Evolutionary conservation across 768 basidiomycete genomes (phyloP).

Genomic region (Mycena galopus): DNA sequence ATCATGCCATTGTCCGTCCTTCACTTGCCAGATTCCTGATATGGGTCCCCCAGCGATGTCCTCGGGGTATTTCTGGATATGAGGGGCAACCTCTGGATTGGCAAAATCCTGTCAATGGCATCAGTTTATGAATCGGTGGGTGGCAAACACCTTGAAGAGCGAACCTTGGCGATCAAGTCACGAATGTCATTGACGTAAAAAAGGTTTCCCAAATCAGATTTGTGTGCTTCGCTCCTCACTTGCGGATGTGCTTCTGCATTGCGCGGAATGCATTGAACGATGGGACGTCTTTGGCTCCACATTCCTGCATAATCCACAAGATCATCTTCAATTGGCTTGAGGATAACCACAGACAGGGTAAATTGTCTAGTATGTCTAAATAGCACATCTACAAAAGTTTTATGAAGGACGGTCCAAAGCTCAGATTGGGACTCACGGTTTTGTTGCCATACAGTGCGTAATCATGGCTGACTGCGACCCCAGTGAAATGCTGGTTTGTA

Average conservation of each 20-base stretch:
- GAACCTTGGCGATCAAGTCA: slow-evolving; percentile 22
- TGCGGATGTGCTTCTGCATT: slow-evolving; percentile 38
- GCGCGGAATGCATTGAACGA: slow-evolving; percentile 40
- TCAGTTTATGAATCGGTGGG: slow-evolving; percentile 11
- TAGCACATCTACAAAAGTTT: slow-evolving; percentile 21
- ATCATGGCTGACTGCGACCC: slow-evolving; percentile 2
- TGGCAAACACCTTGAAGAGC: background rate
- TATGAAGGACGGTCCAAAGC: background rate
- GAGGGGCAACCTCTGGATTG: slow-evolving; percentile 42
- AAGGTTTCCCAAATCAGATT: slow-evolving; percentile 16
- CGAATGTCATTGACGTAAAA: slow-evolving; percentile 25
- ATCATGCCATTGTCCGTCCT: slow-evolving; percentile 43
- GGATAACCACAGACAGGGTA: slow-evolving; percentile 48
- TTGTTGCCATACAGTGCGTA: slow-evolving; percentile 24
- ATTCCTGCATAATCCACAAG: slow-evolving; percentile 46
- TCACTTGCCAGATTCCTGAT: slow-evolving; percentile 49
- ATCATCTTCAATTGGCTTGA: slow-evolving; percentile 45
- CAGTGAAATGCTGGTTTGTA: background rate
- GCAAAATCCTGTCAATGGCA: slow-evolving; percentile 44
- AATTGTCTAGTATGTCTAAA: slow-evolving; percentile 48
- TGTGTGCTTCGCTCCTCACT: slow-evolving; percentile 23
- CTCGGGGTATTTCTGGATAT: slow-evolving; percentile 47
- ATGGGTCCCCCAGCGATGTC: slow-evolving; percentile 42
- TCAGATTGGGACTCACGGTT: background rate
- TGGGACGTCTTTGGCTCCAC: slow-evolving; percentile 46